Evolutionary conservation across 192 early-diverging fungal genomes (phyloP), one percentile per base, ranked within the genome.

Genomic region (Coemansia sp.): DNA sequence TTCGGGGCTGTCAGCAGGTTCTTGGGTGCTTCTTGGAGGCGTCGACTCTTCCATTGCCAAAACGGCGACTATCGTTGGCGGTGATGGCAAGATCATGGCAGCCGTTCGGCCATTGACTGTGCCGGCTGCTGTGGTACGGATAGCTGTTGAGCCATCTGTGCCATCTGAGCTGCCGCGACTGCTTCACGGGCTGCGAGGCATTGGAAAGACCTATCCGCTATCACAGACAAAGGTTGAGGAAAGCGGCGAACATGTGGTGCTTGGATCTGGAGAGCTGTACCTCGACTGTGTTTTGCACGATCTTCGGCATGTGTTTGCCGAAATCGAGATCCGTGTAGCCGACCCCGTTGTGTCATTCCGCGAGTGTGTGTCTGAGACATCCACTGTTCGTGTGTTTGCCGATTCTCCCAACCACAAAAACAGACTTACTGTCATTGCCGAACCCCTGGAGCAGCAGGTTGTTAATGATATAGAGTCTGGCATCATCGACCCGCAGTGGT

Each of bases 371-470:
- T 87, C 94, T 0, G 96, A 98, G 76, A 96, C 93, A 8, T 96
- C 94, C 29, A 83, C 93, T 10, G 80, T 98, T 63, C 96, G 96
- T 64, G 96, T 95, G 69, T 96, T 92, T 86, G 97, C 94, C 6
- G 93, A 97, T 73, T 96, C 97, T 17, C 93, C 96, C n/a, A 99
- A 99, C 81, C 94, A 95, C 78, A 96, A 96, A 68, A 99, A 99
- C 87, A 92, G 96, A 57, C 67, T 99, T 48, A 96, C 95, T 2
- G 93, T 97, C 85, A 94, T 99, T 62, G 86, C 94, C 48, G 95
- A 97, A 70, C 96, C 96, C 16, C 64, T 99, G 63, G 96, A 98
- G 60, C 89, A 88, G 56, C 92, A 90, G 18, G 87, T 99, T 50
- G 93, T 92, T 5, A 90, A 93, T 67, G 97, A 96, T 66, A 97